A percentile compares a stretch with the other conserved stretches of the same genome.
These are phyloP conservation scores for Manihot esculenta DNA, from an alignment of 441 rosid species.

Conservation along the genomic window DNA sequence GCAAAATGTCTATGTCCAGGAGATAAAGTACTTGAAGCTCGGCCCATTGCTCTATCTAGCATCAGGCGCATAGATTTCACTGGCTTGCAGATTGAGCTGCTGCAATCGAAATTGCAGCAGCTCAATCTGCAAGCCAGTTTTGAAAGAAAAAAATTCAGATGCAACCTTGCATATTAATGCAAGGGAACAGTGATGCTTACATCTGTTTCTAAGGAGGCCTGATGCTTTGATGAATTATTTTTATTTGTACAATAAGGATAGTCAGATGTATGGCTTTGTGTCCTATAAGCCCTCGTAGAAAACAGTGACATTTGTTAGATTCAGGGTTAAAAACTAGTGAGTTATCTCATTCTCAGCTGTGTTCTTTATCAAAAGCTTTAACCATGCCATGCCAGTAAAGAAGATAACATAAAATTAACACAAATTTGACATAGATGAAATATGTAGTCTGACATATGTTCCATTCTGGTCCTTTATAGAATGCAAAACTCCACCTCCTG, in stretches of 20 bases:
- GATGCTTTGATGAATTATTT: constrained; percentile 40
- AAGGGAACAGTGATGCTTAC: constrained; percentile 40
- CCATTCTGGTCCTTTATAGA: constrained; percentile 29
- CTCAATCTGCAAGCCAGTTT: constrained; percentile 52
- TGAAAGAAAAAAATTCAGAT: not conserved
- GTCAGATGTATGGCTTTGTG: constrained; percentile 46
- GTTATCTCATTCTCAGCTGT: constrained; percentile 6
- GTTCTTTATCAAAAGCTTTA: not conserved
- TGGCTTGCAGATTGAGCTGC: too few relatives aligned
- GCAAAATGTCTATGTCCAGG: constrained; percentile 87
- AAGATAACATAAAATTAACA: constrained; percentile 8
- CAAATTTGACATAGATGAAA: not conserved
- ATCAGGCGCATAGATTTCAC: constrained; percentile 70
- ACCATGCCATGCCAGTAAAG: not conserved
- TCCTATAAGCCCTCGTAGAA: constrained; percentile 32
- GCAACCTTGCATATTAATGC: not conserved
- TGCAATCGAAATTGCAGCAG: constrained; percentile 73
- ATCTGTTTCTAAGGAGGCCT: constrained; percentile 74
- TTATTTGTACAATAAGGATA: constrained; percentile 25
- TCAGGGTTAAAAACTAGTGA: constrained; percentile 7
- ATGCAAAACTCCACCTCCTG: constrained; percentile 30
- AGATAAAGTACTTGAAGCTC: constrained; percentile 82
- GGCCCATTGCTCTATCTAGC: constrained; percentile 87
- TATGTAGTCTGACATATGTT: constrained; percentile 31
- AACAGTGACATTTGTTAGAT: constrained; percentile 44